Percentiles rank a stretch among this genome's conserved stretches.
phyloP scores from a whole-genome alignment of 768 basidiomycete genomes.

The Strobilomyces dryophilus region DNA sequence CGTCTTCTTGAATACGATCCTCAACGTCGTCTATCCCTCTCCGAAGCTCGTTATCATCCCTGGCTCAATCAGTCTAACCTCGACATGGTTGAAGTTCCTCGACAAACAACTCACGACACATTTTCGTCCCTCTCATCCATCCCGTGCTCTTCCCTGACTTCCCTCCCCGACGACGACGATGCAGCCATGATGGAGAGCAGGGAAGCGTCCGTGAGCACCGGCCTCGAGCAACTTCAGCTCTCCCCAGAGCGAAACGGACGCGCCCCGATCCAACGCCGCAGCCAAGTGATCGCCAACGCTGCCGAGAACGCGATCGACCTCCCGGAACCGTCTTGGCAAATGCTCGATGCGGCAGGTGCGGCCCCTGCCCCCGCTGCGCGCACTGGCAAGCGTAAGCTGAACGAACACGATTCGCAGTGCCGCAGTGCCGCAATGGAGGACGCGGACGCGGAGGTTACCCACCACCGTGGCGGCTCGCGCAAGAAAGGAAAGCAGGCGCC shows the following conservation, averaged over 20 bases:
- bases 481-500: constrained; percentile 23
- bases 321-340: constrained; percentile 54
- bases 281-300: constrained; percentile 44
- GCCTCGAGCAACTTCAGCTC: constrained; percentile 33
- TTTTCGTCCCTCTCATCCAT: constrained; percentile 10
- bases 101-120: not conserved
- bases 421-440: constrained; percentile 27
- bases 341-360: constrained; percentile 37
- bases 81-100: not conserved
- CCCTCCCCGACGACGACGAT: constrained; percentile 22
- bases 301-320: constrained; percentile 38
- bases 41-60: constrained; percentile 62
- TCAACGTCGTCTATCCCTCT: constrained; percentile 61
- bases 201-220: constrained; percentile 29
- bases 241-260: constrained; percentile 12
- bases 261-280: constrained; percentile 41
- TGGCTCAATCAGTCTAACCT: constrained; percentile 51
- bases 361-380: constrained; percentile 16
- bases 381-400: constrained; percentile 37
- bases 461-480: constrained; percentile 9
- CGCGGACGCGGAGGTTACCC: constrained; percentile 8
- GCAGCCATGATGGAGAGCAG: constrained; percentile 12
- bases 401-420: constrained; percentile 20
- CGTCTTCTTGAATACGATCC: constrained; percentile 66
- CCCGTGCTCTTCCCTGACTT: constrained; percentile 19